phyloP scores from a whole-genome alignment of 768 basidiomycete species.

The Lactifluus volemus region DNA sequence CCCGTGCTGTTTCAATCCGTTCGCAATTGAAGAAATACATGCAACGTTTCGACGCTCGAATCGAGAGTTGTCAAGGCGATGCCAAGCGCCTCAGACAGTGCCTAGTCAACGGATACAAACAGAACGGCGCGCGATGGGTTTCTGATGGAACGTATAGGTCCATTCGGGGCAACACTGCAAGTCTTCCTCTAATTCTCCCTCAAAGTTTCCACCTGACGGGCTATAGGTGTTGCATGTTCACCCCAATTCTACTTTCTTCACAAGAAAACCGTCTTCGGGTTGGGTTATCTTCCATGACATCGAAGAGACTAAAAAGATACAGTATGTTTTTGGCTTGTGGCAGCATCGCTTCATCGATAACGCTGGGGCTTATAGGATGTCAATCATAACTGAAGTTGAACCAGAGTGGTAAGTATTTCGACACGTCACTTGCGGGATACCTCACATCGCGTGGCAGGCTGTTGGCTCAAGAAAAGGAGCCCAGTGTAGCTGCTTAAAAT shows the following conservation, averaged over 20 bases:
- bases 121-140: conserved; percentile 85
- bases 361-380: conserved; percentile 49
- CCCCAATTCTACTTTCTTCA: conserved; percentile 91
- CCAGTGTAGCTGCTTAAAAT: neutral
- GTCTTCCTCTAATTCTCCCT: conserved; percentile 21
- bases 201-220: conserved; percentile 6
- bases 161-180: conserved; percentile 75
- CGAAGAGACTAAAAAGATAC: conserved; percentile 92
- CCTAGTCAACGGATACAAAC: conserved; percentile 88
- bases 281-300: conserved; percentile 96
- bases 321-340: conserved; percentile 38
- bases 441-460: conserved; percentile 6
- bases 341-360: conserved; percentile 11
- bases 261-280: conserved; percentile 78
- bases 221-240: conserved; percentile 77
- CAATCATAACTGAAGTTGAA: conserved; percentile 89
- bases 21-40: conserved; percentile 95
- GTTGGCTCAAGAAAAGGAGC: neutral
- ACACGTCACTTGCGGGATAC: neutral
- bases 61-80: conserved; percentile 87
- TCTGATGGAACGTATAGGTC: conserved; percentile 92
- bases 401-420: conserved; percentile 66
- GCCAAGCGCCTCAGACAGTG: conserved; percentile 75
- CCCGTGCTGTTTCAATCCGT: conserved; percentile 88
- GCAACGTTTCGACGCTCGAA: conserved; percentile 75